Conservation (phyloP, 192 early-diverging fungal genomes). For the Gryganskiella cystojenkinii region DNA sequence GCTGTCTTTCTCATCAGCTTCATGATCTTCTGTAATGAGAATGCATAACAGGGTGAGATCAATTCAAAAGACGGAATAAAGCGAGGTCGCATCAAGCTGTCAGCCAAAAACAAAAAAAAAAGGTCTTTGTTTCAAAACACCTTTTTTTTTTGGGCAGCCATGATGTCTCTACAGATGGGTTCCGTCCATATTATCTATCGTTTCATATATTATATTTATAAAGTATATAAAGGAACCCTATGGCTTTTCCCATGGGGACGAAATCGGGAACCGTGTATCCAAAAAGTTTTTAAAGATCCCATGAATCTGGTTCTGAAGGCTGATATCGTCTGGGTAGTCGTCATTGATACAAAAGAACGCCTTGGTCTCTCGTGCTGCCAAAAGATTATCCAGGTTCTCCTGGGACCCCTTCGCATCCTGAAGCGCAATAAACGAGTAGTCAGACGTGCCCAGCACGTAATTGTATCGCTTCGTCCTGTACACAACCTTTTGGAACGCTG, state of each 20-base stretch:
- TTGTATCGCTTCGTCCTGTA: slow-evolving; percentile 22
- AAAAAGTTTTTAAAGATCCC: slow-evolving; percentile 25
- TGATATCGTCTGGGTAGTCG: slow-evolving; percentile 22
- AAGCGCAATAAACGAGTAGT: slow-evolving; percentile 38
- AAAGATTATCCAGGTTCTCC: slow-evolving; percentile 10
- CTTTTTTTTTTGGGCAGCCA: too few species aligned
- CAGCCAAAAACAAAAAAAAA: too few species aligned
- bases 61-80: too few species aligned
- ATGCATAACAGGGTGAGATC: too few species aligned
- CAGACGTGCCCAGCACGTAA: slow-evolving; percentile 41
- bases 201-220: too few species aligned
- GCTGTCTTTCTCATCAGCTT: too few species aligned
- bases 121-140: too few species aligned
- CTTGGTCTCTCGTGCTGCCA: not conserved
- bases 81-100: too few species aligned
- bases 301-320: slow-evolving; percentile 11
- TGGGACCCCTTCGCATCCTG: slow-evolving; percentile 3
- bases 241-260: slow-evolving; percentile 33
- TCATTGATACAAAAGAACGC: slow-evolving; percentile 51
- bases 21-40: too few species aligned
- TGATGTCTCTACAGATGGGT: too few species aligned
- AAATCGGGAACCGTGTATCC: slow-evolving; percentile 14
- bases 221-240: too few species aligned
- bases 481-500: slow-evolving; percentile 12
- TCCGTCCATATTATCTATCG: too few species aligned